Base-by-base conservation (phyloP, 225 moss, liverwort and hornwort genomes). In the Sphagnum tenellum region DNA sequence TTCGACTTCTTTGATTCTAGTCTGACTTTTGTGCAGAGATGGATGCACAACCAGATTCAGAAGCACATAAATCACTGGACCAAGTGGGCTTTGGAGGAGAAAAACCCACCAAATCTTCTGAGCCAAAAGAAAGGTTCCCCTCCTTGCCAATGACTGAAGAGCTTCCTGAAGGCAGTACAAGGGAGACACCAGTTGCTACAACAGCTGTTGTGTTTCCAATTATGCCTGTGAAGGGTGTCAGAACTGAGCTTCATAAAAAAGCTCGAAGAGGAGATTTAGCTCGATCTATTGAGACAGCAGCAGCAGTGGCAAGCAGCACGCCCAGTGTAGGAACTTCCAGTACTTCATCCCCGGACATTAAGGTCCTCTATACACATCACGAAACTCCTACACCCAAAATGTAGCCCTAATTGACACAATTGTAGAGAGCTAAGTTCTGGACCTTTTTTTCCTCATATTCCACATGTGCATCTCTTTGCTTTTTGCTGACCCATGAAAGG, bases 261-360 rank as follows among this genome's bases (percentile, higher is more conserved):
- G 49, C 58, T 48, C 52, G 53, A 14, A 62, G 55, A 47, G 62
- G 47, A 8, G 47, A 69, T 10, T 55, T 69, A 55, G 48, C 69
- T 61, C 61, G 62, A 29, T 67, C 59, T 0, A 29, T 29, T 29
- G 29, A 29, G 29, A 44, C 47, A 9, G 69, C 51, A 1, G 47
- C 53, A 9, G 61, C 61, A 12, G 69, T 54, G 46, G 48, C 46
- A 12, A 62, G 61, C 61, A 62, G 53, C 62, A 61, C 62, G 11
- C 61, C 61, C 6, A 61, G 61, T 50, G 61, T 62, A 61, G 62
- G 62, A 62, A 52, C 62, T 53, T 69, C 61, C 53, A 62, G 62
- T 62, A 62, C 69, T 47, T 69, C 69, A 51, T 69, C 61, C 55
- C n/a, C 51, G 61, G 62, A 69, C 55, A 61, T 69, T 61, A 61